Percentiles rank a stretch among this genome's conserved stretches.
These are phyloP conservation scores for Nelumbo lutea DNA, from an alignment of 164 flowering plant genomes.

Conservation along the genomic window DNA sequence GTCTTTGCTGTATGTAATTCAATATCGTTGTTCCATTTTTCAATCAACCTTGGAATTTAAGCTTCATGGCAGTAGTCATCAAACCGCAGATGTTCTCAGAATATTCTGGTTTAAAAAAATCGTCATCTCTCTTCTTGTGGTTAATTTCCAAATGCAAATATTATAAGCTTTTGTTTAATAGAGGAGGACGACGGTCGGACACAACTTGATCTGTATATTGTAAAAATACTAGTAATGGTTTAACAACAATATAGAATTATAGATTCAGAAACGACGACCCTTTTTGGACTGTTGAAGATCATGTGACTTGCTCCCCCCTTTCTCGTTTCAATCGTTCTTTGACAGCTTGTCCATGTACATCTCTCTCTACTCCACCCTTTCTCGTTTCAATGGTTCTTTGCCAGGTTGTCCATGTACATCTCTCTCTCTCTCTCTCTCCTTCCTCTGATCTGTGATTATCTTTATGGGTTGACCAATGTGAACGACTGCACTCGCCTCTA, in stretches of 20 bases:
- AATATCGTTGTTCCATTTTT: not conserved
- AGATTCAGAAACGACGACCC: slow-evolving; percentile 15
- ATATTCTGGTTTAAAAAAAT: slow-evolving; percentile 6
- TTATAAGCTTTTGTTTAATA: not conserved
- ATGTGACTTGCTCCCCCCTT: slow-evolving; percentile 30
- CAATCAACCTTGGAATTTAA: slow-evolving; percentile 16
- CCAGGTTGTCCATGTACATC: slow-evolving; percentile 30
- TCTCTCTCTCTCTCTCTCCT: slow-evolving; percentile 4
- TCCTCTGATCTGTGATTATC: slow-evolving; percentile 20
- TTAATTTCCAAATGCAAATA: not conserved
- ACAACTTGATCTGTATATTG: slow-evolving; percentile 13
- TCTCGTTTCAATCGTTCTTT: slow-evolving; percentile 12
- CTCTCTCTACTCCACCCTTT: slow-evolving; percentile 14
- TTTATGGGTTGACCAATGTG: slow-evolving; percentile 28
- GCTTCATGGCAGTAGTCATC: slow-evolving; percentile 13
- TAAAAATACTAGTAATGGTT: not conserved
- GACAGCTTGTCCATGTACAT: slow-evolving; percentile 31
- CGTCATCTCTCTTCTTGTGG: not conserved
- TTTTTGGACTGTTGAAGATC: slow-evolving; percentile 29
- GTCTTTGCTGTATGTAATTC: not conserved
- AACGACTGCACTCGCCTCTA: slow-evolving; percentile 13
- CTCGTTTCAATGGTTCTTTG: slow-evolving; percentile 12
- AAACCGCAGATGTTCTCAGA: slow-evolving; percentile 10
- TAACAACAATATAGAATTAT: slow-evolving; percentile 7
- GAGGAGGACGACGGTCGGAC: slow-evolving; percentile 17